Percentiles rank a stretch among this genome's conserved stretches.
These are phyloP conservation scores for Colletotrichum horii DNA, from an alignment of 2,329 filamentous ascomycete species.

Conservation along the genomic window DNA sequence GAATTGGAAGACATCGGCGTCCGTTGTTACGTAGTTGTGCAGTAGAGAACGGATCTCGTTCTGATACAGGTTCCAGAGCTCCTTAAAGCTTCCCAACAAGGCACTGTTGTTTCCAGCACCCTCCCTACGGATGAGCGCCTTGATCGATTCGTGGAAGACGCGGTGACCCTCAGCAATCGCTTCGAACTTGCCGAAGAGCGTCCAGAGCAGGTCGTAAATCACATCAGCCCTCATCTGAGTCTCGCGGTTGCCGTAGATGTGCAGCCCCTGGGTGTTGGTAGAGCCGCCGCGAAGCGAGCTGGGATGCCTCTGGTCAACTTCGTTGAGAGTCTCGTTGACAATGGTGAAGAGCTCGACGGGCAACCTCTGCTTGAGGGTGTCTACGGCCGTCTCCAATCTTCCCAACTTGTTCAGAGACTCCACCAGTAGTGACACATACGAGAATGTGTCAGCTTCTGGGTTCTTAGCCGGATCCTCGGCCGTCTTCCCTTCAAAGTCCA, in stretches of 20 bases:
- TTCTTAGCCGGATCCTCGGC: conserved; percentile 91
- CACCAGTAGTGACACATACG: conserved; percentile 86
- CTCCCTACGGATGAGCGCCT: conserved; percentile 83
- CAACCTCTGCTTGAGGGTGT: conserved; percentile 89
- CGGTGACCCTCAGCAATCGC: conserved; percentile 95
- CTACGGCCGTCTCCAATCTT: conserved; percentile 82
- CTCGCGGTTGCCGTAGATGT: conserved; percentile 70
- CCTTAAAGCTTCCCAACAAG: conserved; percentile 88
- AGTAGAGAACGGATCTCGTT: conserved; percentile 95
- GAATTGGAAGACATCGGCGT: conserved; percentile 76
- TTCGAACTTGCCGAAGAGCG: conserved; percentile 94
- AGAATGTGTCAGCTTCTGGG: conserved; percentile 93
- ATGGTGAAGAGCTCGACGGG: conserved; percentile 94
- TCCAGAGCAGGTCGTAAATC: conserved; percentile 90
- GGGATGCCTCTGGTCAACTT: conserved; percentile 93
- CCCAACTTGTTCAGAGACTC: conserved; percentile 91
- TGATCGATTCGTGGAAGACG: conserved; percentile 90
- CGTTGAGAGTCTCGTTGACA: conserved; percentile 92
- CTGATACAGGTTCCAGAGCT: conserved; percentile 97
- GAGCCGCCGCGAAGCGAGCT: conserved; percentile 70
- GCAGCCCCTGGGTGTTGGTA: conserved; percentile 58
- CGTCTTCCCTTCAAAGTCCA: conserved; percentile 66
- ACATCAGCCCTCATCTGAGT: conserved; percentile 83
- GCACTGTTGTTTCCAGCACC: conserved; percentile 67
- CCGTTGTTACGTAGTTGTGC: conserved; percentile 95